These are phyloP conservation scores for Pelargonium nanum DNA, from an alignment of 345 rosid genomes.

Conservation along the genomic window DNA sequence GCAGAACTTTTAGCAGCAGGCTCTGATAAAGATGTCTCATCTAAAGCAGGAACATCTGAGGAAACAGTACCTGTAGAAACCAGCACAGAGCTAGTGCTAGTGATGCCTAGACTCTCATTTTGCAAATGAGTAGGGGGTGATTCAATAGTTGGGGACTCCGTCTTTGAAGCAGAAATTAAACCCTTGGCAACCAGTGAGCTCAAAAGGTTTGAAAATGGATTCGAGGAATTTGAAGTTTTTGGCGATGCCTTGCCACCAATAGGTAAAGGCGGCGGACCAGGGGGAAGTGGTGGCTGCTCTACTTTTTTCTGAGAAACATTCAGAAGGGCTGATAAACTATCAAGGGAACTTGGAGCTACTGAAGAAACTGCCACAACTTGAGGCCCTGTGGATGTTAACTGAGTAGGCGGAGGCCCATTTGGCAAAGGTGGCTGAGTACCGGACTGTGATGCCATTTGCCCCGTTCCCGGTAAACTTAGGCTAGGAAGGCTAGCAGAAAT, in stretches of 20 bases:
- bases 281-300: conserved; percentile 32
- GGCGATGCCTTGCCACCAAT: conserved; percentile 19
- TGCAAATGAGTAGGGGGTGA: conserved; percentile 7
- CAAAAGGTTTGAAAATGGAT: conserved; percentile 70
- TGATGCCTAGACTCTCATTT: conserved; percentile 27
- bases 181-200: conserved; percentile 92
- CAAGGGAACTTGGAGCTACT: conserved; percentile 22
- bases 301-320: conserved; percentile 26
- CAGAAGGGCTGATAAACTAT: conserved; percentile 14
- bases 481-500: conserved; percentile 22
- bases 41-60: conserved; percentile 21
- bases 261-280: conserved; percentile 32
- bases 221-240: conserved; percentile 36
- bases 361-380: conserved; percentile 21
- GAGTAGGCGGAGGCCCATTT: conserved; percentile 21
- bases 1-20: conserved; percentile 25
- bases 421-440: conserved; percentile 26
- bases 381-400: conserved; percentile 23
- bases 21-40: conserved; percentile 26
- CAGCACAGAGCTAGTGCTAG: conserved; percentile 21
- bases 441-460: conserved; percentile 23
- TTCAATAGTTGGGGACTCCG: conserved; percentile 3
- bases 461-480: conserved; percentile 20
- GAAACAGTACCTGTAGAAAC: conserved; percentile 32
- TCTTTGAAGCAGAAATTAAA: conserved; percentile 68